Base-by-base conservation (phyloP, 805 yeast species). In the Pichia eremophila region DNA sequence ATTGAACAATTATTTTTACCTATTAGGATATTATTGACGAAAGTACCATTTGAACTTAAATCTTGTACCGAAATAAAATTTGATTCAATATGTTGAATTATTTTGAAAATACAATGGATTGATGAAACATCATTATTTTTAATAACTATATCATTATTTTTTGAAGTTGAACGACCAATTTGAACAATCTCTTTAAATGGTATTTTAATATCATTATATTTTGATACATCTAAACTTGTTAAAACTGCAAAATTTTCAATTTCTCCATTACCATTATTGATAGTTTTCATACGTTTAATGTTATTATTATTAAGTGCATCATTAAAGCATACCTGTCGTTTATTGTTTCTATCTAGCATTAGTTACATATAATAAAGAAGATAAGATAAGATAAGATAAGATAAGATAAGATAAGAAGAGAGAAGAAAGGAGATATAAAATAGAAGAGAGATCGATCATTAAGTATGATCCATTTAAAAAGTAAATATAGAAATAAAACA, bases 1-100 rank as follows among this genome's bases (percentile, higher is more conserved):
- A 82, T 55, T 34, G 67, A 64, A 25, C 70, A 72, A 32, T 74
- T 70, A 14, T 73, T 77, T 27, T 69, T 72, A 0, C 81, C 76
- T 4, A 81, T 57, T 41, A 67, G 59, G 35, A 70, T 72, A 14
- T 78, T 85, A 56, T 84, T 84, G 17, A 84, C 69, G 53, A 69
- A 81, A 0, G 86, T 78, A 1, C 91, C 90, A 59, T 84, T 83
- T 3, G 85, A 68, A 52, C 79, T 74, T 32, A 68, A 54, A 60
- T 83, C 91, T 3, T 77, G 71, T 11, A 83, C 57, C 52, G 75
- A 69, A 15, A 77, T 51, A 56, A 71, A 52, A 53, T 69, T 60
- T 46, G 67, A 57, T 45, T 77, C 65, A 6, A 74, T 62, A 3
- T 72, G 61, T 15, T 43, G 31, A 10, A 43, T 40, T 2, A 49